Evolutionary conservation across 2,329 filamentous ascomycete species (phyloP), one percentile per base, ranked within the genome.

Genomic region (Parastagonospora avenae): DNA sequence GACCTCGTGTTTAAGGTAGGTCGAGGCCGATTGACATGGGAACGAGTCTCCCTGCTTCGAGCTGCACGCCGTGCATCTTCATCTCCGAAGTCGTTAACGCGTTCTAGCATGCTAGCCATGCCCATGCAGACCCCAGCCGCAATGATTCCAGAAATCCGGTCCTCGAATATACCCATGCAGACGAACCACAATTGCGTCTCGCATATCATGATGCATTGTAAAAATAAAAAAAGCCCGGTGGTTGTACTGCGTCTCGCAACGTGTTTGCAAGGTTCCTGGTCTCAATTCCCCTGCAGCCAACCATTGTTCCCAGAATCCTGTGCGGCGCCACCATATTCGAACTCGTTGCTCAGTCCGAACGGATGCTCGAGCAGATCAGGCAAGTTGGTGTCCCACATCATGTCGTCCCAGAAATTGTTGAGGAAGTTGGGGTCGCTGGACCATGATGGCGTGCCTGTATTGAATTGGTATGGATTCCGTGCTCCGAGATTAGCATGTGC

Each of bases 381-480:
- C 15, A 74, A 45, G 37, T 68, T 70, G 1, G 71, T 73, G 40
- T 76, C 73, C 73, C 73, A 76, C 69, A 75, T 73, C 71, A 75
- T 74, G 42, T 74, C 71, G 48, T 74, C 72, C 73, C 73, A 76
- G 50, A 74, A 74, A 37, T 67, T 63, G 35, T 68, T 70, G 49
- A 74, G 60, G 4, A 67, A 59, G 6, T 57, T 62, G 1, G 71
- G 61, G 33, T 70, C 69, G 27, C 57, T 59, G 4, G 63, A 55
- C 55, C 70, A 61, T 1, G 57, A 62, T 2, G 53, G 57, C 10
- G 68, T 64, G 27, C 66, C 60, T 11, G 66, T 64, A 36, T 67
- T 67, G 51, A 67, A 69, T 15, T 70, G 66, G 41, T 63, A 71
- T 10, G 55, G 5, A 8, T 49, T 40, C 11, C 53, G 53, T 39